Conservation (phyloP, 2,329 filamentous ascomycete genomes). For the Aspergillus terreus region DNA sequence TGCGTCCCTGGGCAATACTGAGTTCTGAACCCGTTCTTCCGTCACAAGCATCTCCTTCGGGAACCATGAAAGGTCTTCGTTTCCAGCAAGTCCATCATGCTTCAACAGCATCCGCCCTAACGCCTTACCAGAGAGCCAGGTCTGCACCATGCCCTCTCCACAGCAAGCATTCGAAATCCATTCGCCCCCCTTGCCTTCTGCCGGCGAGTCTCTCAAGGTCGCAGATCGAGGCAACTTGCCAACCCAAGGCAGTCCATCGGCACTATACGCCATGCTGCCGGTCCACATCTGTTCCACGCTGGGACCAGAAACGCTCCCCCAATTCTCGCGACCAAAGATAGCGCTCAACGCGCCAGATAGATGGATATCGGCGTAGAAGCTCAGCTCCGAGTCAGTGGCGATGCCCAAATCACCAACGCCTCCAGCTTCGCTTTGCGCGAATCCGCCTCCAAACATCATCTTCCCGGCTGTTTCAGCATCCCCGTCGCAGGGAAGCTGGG, state of each 20-base stretch:
- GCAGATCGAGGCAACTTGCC: slow-evolving; percentile 33
- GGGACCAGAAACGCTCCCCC: slow-evolving; percentile 16
- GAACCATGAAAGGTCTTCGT: slow-evolving; percentile 23
- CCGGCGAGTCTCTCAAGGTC: slow-evolving; percentile 6
- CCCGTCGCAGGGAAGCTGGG: slow-evolving; percentile 37
- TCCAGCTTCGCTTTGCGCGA: slow-evolving; percentile 40
- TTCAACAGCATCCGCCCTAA: slow-evolving; percentile 22
- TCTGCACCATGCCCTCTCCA: slow-evolving; percentile 31
- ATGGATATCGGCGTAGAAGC: slow-evolving; percentile 23
- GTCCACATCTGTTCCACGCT: slow-evolving; percentile 28
- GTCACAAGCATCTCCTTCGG: slow-evolving; percentile 27
- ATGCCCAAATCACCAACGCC: slow-evolving; percentile 48
- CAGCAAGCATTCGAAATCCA: slow-evolving; percentile 28
- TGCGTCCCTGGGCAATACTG: slow-evolving; percentile 10
- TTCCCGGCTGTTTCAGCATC: slow-evolving; percentile 29
- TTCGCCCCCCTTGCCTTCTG: slow-evolving; percentile 13
- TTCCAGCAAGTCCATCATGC: slow-evolving; percentile 9
- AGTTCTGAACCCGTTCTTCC: slow-evolving; percentile 17
- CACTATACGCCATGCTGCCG: slow-evolving; percentile 49
- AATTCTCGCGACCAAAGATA: slow-evolving; percentile 23
- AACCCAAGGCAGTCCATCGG: slow-evolving; percentile 51
- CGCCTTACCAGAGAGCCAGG: slow-evolving; percentile 28
- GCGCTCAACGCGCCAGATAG: slow-evolving; percentile 23
- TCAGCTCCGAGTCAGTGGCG: slow-evolving; percentile 42
- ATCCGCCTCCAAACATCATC: slow-evolving; percentile 55